Evolutionary conservation across 192 early-diverging fungal genomes (phyloP).

Genomic region (Thamnidium elegans): DNA sequence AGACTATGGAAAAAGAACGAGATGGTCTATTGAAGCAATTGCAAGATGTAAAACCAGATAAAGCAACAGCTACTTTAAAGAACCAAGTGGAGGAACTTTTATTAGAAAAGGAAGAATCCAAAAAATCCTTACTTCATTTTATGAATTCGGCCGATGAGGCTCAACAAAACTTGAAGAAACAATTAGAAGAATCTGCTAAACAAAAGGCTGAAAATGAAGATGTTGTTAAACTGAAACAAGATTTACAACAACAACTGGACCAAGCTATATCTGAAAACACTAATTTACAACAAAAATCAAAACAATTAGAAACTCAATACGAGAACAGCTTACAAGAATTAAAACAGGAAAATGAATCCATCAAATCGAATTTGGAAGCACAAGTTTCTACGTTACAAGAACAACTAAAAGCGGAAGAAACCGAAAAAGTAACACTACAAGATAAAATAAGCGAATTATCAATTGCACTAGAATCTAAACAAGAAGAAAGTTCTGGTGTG

Average conservation of each 20-base stretch:
- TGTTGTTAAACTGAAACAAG: slow-evolving; percentile 11
- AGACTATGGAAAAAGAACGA: slow-evolving; percentile 23
- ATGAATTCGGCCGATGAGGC: slow-evolving; percentile 34
- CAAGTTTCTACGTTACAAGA: background rate
- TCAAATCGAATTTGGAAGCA: background rate
- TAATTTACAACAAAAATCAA: background rate
- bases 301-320: slow-evolving; percentile 5
- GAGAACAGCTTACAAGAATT: background rate
- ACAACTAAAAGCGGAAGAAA: background rate
- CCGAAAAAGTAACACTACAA: background rate
- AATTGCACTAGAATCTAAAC: no score
- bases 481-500: background rate
- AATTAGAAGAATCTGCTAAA: slow-evolving; percentile 18
- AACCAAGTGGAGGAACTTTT: slow-evolving; percentile 34
- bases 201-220: slow-evolving; percentile 27
- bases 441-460: background rate
- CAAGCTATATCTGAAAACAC: slow-evolving; percentile 3
- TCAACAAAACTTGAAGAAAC: slow-evolving; percentile 15
- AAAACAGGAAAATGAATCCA: background rate
- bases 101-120: slow-evolving; percentile 31
- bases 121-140: slow-evolving; percentile 27
- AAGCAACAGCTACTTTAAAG: slow-evolving; percentile 9
- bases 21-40: slow-evolving; percentile 12
- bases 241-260: slow-evolving; percentile 2
- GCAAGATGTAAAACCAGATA: slow-evolving; percentile 19